Base-by-base conservation (phyloP, 352 stramenopile species). In the Phytophthora crassamura region DNA sequence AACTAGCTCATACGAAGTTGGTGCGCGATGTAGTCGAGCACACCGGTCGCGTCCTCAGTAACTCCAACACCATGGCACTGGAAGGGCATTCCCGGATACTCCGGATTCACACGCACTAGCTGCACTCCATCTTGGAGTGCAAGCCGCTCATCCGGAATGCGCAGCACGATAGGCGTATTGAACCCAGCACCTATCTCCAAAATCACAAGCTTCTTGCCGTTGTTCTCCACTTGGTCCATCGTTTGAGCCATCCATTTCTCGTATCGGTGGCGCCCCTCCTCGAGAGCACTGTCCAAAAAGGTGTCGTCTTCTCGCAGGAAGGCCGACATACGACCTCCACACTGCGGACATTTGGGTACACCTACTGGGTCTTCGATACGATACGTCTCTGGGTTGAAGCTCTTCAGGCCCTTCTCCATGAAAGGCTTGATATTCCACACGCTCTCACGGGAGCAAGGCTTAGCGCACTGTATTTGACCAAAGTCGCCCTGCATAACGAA, bases 401-500 rank as follows among this genome's bases (percentile, higher is more conserved):
- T 74, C 52, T 72, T 34, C 12, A 88, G 30, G 1, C 49, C 68
- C 35, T 67, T 62, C n/a, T 80, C 67, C 34, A 89, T 69, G 48
- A 88, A 81, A 14, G 75, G 73, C 28, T 51, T 61, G 7, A 69
- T 58, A 36, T 77, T 60, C 42, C 75, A 89, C 11, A 85, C 58
- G 39, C 75, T 84, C 2, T 79, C 51, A 4, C 59, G 7, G 4
- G 57, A 48, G 56, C 81, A 90, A 14, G 64, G 66, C 1, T 45
- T 38, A 10, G 52, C 62, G 59, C 81, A 90, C 59, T 87, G 78
- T 16, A 86, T 72, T 28, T 55, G 75, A 0, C 72, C 80, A 52
- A 80, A 90, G 30, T 83, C 69, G 40, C 81, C 78, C 46, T 89
- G 81, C 59, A 81, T 75, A n/a, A 75, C 69, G 61, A 78, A 88